Percentiles rank a stretch among this genome's conserved stretches.
Conservation (phyloP, 73 alveolate genomes). For the Stentor coeruleus region DNA sequence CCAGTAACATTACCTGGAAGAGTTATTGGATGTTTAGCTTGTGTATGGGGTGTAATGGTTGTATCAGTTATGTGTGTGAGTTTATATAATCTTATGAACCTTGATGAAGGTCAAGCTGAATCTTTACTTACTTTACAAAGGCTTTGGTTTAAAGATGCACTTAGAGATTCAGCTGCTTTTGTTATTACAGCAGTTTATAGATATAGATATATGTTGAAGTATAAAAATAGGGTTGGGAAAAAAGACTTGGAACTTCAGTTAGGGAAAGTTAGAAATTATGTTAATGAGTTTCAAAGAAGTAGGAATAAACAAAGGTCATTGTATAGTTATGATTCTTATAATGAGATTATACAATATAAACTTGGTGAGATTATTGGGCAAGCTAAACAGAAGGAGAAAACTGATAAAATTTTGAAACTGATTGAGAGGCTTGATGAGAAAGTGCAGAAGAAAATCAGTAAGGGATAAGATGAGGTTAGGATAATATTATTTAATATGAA, state of each 20-base stretch:
- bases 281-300: slow-evolving; percentile 8
- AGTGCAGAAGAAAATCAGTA: not conserved
- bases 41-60: slow-evolving; percentile 34
- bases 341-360: not conserved
- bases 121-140: not conserved
- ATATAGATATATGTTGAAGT: not conserved
- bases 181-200: not conserved
- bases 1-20: slow-evolving; percentile 37
- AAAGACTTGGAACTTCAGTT: not conserved
- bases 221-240: not conserved
- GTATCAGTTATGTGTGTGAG: slow-evolving; percentile 33
- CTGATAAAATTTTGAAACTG: not conserved
- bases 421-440: not conserved
- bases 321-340: not conserved
- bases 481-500: no score
- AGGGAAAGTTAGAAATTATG: not conserved
- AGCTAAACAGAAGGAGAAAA: not conserved
- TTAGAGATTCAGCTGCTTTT: not conserved
- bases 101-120: slow-evolving; percentile 10
- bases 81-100: slow-evolving; percentile 11
- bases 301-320: not conserved
- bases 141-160: slow-evolving; percentile 16
- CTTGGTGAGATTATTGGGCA: not conserved
- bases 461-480: no score
- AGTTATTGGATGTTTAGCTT: slow-evolving; percentile 6